phyloP scores from a whole-genome alignment of 1,284 basidiomycete species.

The Agaricales sp. region DNA sequence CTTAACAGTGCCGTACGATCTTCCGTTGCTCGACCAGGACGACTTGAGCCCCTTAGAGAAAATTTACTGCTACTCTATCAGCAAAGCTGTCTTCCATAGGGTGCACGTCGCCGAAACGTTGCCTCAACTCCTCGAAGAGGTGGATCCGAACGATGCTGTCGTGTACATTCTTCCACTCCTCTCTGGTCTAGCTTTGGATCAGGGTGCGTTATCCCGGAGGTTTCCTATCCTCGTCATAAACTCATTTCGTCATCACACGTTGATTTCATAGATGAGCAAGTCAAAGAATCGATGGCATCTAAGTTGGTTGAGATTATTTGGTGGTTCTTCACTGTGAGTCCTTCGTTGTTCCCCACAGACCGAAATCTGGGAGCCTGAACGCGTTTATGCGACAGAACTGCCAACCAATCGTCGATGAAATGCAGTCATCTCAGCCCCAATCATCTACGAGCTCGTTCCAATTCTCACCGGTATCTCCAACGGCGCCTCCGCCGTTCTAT shows the following conservation, averaged over 20 bases:
- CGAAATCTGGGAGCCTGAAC: too few relatives aligned
- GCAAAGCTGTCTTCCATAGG: conserved; percentile 75
- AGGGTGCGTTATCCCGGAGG: conserved; percentile 38
- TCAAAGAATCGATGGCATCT: conserved; percentile 85
- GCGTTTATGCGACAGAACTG: too few relatives aligned
- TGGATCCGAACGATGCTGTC: conserved; percentile 82
- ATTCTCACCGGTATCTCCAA: conserved; percentile 11
- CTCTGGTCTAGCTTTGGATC: conserved; percentile 79
- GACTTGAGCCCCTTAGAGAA: conserved; percentile 80
- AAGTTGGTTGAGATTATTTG: conserved; percentile 81
- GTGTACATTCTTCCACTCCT: conserved; percentile 92
- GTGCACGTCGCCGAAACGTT: conserved; percentile 80
- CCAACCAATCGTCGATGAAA: conserved; percentile 44
- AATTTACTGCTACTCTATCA: conserved; percentile 89
- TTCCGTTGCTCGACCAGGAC: conserved; percentile 52
- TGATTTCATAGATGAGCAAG: conserved; percentile 60
- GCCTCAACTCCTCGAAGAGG: conserved; percentile 62
- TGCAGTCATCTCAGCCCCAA: conserved; percentile 7
- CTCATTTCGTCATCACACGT: conserved; percentile 5
- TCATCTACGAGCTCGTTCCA: conserved; percentile 1
- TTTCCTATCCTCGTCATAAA: conserved; percentile 9
- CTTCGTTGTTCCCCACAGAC: conserved; percentile 11
- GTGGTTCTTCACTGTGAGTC: conserved; percentile 83
- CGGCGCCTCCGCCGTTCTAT: conserved; percentile 5
- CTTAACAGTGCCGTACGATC: conserved; percentile 8